Base-by-base conservation (phyloP, 2,329 filamentous ascomycete species). In the Cytospora paraplurivora region DNA sequence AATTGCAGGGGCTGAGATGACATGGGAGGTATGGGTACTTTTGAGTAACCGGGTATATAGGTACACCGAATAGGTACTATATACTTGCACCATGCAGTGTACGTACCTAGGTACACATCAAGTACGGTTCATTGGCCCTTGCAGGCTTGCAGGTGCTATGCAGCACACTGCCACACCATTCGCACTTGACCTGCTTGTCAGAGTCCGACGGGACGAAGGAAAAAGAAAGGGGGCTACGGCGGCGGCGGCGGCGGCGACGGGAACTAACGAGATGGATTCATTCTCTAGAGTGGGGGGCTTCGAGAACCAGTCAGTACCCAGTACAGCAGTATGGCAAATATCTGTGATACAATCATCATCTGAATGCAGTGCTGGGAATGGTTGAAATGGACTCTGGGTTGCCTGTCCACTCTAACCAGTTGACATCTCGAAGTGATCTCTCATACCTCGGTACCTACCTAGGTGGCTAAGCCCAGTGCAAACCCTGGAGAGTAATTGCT, bases 241-340 rank as follows among this genome's bases (percentile, higher is more conserved):
- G 56, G 37, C 50, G 32, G 44, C 32, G 35, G 49, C 19, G 2
- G 4, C 27, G 27, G 27, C 27, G 27, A 37, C 33, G 47, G 33
- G 21, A 34, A 38, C 56, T 35, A 53, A 59, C 19, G 49, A 61
- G 51, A 61, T 49, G 58, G 58, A 61, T 38, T 55, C 59, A 61
- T 55, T 32, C 27, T 27, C 35, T 33, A 27, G 27, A 27, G 27
- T 27, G 27, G 27, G 27, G 27, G 27, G 27, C 27, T 27, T 27
- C 27, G 27, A 27, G 27, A 4, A 4, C 27, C 27, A 27, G 27
- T 27, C 27, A 27, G 27, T 27, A 27, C 27, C 27, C 27, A 27
- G 27, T 27, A 27, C 27, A 2, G 27, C 27, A 4, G 27, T 27
- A 27, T 27, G 27, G 27, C 27, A 27, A 4, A 27, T 4, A 27